Conservation (phyloP, 768 basidiomycete species). For the Paxillus ammoniavirescens region DNA sequence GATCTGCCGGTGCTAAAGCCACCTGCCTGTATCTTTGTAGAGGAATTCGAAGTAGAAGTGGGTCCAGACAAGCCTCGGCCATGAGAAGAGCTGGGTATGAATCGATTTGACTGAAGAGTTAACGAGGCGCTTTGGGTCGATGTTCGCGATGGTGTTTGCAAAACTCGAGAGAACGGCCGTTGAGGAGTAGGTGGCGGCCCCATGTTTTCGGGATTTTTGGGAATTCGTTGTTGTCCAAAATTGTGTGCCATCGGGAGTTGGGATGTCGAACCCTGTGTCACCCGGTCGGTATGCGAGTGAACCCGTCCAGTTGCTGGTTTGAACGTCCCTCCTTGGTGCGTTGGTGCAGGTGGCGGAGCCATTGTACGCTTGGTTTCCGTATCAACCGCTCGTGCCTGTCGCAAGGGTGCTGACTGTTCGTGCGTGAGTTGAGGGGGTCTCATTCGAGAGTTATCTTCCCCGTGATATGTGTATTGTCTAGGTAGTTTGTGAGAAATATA, state of each 20-base stretch:
- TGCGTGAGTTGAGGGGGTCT: conserved; percentile 40
- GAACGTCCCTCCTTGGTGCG: conserved; percentile 20
- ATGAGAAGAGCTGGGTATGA: conserved; percentile 27
- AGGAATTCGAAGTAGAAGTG: conserved; percentile 19
- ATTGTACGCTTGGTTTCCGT: conserved; percentile 29
- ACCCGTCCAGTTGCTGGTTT: conserved; percentile 19
- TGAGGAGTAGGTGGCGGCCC: conserved; percentile 55
- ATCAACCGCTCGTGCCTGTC: conserved; percentile 34
- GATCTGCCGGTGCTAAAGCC: conserved; percentile 9
- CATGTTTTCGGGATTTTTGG: conserved; percentile 36
- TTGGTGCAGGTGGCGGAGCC: conserved; percentile 29
- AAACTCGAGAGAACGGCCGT: conserved; percentile 23
- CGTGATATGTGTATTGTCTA: conserved; percentile 70
- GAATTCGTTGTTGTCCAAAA: conserved; percentile 19
- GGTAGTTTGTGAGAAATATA: conserved; percentile 7
- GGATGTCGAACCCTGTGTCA: conserved; percentile 10
- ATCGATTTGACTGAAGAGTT: conserved; percentile 29
- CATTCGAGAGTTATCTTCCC: conserved; percentile 43
- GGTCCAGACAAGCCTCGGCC: conserved; percentile 20
- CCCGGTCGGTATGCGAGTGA: conserved; percentile 10
- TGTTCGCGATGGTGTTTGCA: conserved; percentile 27
- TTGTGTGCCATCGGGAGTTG: neutral
- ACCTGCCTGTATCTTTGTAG: conserved; percentile 10
- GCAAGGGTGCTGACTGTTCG: conserved; percentile 41
- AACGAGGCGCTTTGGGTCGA: conserved; percentile 13